Conservation (phyloP, 306 rosid genomes). For the Glycyrrhiza uralensis region DNA sequence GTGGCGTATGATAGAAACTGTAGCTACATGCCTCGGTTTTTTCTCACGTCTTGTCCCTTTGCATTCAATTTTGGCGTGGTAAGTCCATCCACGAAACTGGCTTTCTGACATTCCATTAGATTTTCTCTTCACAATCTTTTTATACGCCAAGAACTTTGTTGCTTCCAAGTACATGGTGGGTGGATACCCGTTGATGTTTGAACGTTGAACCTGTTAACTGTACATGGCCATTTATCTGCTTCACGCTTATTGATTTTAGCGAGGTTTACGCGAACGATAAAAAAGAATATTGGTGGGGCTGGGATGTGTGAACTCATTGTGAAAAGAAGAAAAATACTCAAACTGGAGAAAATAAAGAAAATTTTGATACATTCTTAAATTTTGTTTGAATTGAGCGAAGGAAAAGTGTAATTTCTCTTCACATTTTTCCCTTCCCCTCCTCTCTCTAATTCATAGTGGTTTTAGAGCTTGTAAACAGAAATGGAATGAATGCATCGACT, state of each 20-base stretch:
- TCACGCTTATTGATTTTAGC: neutral
- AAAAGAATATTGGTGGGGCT: neutral
- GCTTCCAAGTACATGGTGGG: neutral
- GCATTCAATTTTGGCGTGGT: slow-evolving; percentile 18
- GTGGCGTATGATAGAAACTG: neutral
- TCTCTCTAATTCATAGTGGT: too few relatives aligned
- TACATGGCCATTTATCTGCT: neutral
- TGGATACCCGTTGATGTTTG: neutral
- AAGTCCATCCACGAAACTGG: slow-evolving; percentile 13
- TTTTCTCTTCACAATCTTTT: slow-evolving; percentile 12
- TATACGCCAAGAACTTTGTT: neutral
- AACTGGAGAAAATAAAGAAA: too few relatives aligned
- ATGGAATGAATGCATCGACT: too few relatives aligned
- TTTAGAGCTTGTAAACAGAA: too few relatives aligned
- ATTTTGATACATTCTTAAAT: too few relatives aligned
- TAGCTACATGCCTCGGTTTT: neutral
- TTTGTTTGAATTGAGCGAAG: too few relatives aligned
- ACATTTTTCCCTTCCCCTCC: too few relatives aligned
- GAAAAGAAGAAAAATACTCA: too few relatives aligned
- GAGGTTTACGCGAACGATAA: neutral
- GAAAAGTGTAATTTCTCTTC: too few relatives aligned
- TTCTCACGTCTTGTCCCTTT: slow-evolving; percentile 10
- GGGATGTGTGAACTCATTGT: neutral
- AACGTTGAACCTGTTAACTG: neutral
- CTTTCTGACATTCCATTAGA: slow-evolving; percentile 37